Evolutionary conservation across 2,329 filamentous ascomycete genomes (phyloP).

Genomic region (Zelopaecilomyces penicillatus): DNA sequence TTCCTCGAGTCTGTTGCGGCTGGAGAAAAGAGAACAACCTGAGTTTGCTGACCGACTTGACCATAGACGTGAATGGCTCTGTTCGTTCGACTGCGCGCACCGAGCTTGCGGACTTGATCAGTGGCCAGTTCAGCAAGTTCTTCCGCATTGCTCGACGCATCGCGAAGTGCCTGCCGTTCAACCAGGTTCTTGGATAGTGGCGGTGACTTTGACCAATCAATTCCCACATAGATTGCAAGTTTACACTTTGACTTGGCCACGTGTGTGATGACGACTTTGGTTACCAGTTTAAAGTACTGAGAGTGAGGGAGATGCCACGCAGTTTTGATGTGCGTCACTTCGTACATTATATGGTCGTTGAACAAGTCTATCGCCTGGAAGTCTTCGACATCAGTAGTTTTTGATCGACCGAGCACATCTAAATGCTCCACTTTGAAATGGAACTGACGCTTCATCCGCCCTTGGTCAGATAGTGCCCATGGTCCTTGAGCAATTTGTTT

Average conservation of each 20-base stretch:
- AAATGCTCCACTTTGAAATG: conserved; percentile 65
- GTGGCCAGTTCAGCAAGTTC: conserved; percentile 68
- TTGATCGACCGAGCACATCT: conserved; percentile 55
- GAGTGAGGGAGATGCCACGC: conserved; percentile 82
- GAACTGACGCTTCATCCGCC: conserved; percentile 69
- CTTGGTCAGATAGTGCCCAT: conserved; percentile 65
- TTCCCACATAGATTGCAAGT: conserved; percentile 75
- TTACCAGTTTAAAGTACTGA: conserved; percentile 70
- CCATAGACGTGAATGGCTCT: conserved; percentile 75
- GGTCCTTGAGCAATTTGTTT: conserved; percentile 77
- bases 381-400: conserved; percentile 61
- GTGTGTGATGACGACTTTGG: conserved; percentile 90
- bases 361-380: conserved; percentile 79
- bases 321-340: conserved; percentile 53
- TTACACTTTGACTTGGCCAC: conserved; percentile 88
- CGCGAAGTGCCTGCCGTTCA: conserved; percentile 65
- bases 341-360: conserved; percentile 64
- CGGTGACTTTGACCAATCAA: conserved; percentile 74
- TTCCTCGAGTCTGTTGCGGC: conserved; percentile 37
- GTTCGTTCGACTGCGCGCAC: conserved; percentile 64
- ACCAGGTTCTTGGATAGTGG: conserved; percentile 52
- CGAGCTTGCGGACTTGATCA: conserved; percentile 68
- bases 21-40: conserved; percentile 53
- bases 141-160: conserved; percentile 63
- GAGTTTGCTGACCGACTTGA: conserved; percentile 59